Percentiles rank a stretch among this genome's conserved stretches.
These are phyloP conservation scores for Cardamine occulta DNA, from an alignment of 345 rosid species.

Conservation along the genomic window DNA sequence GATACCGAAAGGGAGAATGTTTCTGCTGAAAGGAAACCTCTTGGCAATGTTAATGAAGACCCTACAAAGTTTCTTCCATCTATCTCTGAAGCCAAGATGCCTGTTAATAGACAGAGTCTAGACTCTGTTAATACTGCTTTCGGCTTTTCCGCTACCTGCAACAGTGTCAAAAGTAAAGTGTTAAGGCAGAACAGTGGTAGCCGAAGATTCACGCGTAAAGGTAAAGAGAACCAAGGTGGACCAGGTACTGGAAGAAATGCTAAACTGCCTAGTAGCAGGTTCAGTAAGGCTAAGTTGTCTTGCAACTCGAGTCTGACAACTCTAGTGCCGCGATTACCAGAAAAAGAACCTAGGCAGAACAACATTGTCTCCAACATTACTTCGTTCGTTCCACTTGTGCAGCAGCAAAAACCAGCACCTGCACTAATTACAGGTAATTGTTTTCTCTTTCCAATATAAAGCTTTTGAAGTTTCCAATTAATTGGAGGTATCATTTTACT, in stretches of 20 bases:
- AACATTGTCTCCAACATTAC: conserved; percentile 76
- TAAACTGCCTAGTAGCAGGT: conserved; percentile 55
- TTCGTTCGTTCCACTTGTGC: conserved; percentile 86
- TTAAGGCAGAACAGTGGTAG: conserved; percentile 49
- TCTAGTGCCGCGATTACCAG: conserved; percentile 49
- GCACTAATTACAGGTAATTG: conserved; percentile 62
- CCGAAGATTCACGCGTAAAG: conserved; percentile 53
- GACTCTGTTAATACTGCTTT: conserved; percentile 64
- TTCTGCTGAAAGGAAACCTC: conserved; percentile 59
- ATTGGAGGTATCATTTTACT: neutral
- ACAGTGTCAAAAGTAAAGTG: conserved; percentile 51
- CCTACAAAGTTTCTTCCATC: conserved; percentile 47
- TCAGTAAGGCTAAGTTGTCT: conserved; percentile 64
- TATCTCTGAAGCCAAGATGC: conserved; percentile 50
- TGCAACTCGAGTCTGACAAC: conserved; percentile 52
- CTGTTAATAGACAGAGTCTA: conserved; percentile 61
- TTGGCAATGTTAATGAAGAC: conserved; percentile 58
- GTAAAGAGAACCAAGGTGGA: conserved; percentile 53
- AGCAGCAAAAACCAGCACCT: conserved; percentile 68
- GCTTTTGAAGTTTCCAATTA: neutral
- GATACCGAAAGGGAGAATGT: conserved; percentile 41
- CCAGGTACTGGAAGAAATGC: conserved; percentile 46
- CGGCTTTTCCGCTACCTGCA: conserved; percentile 54
- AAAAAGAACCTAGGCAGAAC: conserved; percentile 58
- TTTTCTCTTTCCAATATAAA: conserved; percentile 23